A percentile compares a stretch with the other conserved stretches of the same genome.
Conservation (phyloP, 2,329 filamentous ascomycete genomes). For the Mycocentrospora acerina region DNA sequence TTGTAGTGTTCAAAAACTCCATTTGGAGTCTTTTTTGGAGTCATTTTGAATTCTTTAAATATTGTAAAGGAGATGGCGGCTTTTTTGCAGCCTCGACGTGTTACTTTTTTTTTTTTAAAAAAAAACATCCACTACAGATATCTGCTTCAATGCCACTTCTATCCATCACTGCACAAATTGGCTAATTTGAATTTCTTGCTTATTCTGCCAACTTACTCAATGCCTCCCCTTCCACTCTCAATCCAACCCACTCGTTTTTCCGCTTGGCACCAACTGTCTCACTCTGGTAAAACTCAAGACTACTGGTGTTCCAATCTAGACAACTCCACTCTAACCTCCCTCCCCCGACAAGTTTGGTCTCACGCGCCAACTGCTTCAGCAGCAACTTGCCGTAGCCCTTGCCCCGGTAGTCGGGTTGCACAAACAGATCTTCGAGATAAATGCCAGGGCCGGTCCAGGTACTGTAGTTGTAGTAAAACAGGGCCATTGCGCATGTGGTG, state of each 20-base stretch:
- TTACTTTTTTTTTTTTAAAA: too few relatives aligned
- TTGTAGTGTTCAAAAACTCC: too few relatives aligned
- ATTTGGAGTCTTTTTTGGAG: too few relatives aligned
- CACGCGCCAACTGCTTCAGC: constrained; percentile 74
- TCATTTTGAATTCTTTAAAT: too few relatives aligned
- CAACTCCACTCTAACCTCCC: constrained; percentile 86
- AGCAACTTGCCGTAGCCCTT: constrained; percentile 78
- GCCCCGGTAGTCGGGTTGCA: constrained; percentile 68
- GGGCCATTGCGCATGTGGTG: constrained; percentile 70
- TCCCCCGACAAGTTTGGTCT: constrained; percentile 72
- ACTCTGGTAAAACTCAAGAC: constrained; percentile 74
- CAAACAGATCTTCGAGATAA: constrained; percentile 92
- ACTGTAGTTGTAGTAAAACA: constrained; percentile 95
- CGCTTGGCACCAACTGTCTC: constrained; percentile 60
- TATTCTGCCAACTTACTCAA: constrained; percentile 58
- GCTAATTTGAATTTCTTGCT: too few relatives aligned
- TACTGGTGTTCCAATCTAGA: constrained; percentile 89
- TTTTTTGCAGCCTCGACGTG: too few relatives aligned
- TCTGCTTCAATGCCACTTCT: too few relatives aligned
- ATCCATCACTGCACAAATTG: too few relatives aligned
- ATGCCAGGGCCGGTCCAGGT: constrained; percentile 93
- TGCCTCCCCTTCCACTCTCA: constrained; percentile 70
- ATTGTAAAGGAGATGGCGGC: too few relatives aligned
- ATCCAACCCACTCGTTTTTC: constrained; percentile 72
- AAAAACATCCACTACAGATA: too few relatives aligned